These are phyloP conservation scores for Cenchrus fungigraminus DNA, from an alignment of 176 grass and related monocot genomes.

Conservation along the genomic window DNA sequence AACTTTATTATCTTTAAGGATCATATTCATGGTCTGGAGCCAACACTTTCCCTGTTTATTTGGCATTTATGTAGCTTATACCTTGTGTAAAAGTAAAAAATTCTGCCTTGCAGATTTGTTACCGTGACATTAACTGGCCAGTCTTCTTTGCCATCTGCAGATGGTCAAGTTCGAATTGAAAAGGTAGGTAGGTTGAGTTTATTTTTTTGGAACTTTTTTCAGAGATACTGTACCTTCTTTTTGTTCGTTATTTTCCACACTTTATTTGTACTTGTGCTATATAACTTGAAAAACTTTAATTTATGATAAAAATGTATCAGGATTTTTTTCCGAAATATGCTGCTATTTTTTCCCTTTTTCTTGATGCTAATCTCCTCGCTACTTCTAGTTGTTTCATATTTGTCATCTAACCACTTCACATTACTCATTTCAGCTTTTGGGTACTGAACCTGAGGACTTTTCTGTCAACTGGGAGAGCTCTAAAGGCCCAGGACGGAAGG, in stretches of 20 bases:
- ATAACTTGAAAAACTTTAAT: not conserved
- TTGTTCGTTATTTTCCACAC: not conserved
- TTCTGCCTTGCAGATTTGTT: slow-evolving; percentile 79
- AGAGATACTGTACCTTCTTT: not conserved
- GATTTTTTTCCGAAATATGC: not conserved
- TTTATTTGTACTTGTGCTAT: slow-evolving; percentile 3
- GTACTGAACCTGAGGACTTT: slow-evolving; percentile 64
- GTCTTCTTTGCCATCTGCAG: slow-evolving; percentile 70
- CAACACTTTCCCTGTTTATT: not conserved
- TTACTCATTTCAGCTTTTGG: slow-evolving; percentile 60
- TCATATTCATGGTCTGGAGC: not conserved
- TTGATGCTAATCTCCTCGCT: slow-evolving; percentile 25
- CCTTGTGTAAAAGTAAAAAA: slow-evolving; percentile 10
- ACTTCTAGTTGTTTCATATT: slow-evolving; percentile 4
- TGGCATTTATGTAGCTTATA: slow-evolving; percentile 11
- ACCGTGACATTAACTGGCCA: slow-evolving; percentile 72
- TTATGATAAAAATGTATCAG: not conserved
- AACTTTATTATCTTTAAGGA: not conserved
- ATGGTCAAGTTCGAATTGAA: slow-evolving; percentile 69
- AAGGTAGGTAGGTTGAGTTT: slow-evolving; percentile 51
- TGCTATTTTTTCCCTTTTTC: not conserved
- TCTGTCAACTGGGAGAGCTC: slow-evolving; percentile 49
- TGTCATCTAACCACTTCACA: slow-evolving; percentile 10
- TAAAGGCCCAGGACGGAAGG: slow-evolving; percentile 43
- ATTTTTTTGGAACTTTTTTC: no score